Evolutionary conservation across 768 basidiomycete species (phyloP), one percentile per base, ranked within the genome.

Genomic region (Hemileccinum impolitum): DNA sequence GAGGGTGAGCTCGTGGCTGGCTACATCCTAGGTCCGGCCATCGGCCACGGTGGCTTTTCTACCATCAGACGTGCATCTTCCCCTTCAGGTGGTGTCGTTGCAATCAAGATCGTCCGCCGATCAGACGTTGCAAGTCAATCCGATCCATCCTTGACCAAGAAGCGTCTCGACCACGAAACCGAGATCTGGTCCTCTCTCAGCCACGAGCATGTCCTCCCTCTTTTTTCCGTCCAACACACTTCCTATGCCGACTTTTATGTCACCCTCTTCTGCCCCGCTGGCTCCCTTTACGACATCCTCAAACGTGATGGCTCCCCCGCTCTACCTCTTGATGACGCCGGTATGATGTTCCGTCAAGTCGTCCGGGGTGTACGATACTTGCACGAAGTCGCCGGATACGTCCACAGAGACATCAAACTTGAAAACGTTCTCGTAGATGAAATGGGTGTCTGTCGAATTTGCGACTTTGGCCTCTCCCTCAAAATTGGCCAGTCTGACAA

Each of bases 391-490:
- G 85, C 82, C 23, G 70, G 77, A 8, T 80, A 87, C 57, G 87
- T 94, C 46, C 95, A 99, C 72, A 81, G 93, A 58, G 96, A 99
- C 70, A 74, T 99, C 67, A 99, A 99, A 73, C 80, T 96, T 51
- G 96, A 98, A 71, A 99, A 99, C 72, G 83, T 98, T 42, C 80
- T 98, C 37, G 84, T 94, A 45, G 91, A 94, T 66, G 87, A 90
- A 64, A 82, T 80, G 74, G 87, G 90, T 47, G 77, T 84, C n/a
- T 93, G 91, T 73, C 82, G 83, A 62, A 85, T 95, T 28, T 74
- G 75, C 38, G 92, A 94, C 70, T 94, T 94, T 70, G 90, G 91
- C 42, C 80, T 94, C 73, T 76, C 89, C 17, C 76, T 78, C 60
- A 74, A 73, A 49, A 82, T 91, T 36, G 82, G 80, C 58, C 78